Conservation (phyloP, 2,329 filamentous ascomycete genomes). For the Scytalidium lignicola region DNA sequence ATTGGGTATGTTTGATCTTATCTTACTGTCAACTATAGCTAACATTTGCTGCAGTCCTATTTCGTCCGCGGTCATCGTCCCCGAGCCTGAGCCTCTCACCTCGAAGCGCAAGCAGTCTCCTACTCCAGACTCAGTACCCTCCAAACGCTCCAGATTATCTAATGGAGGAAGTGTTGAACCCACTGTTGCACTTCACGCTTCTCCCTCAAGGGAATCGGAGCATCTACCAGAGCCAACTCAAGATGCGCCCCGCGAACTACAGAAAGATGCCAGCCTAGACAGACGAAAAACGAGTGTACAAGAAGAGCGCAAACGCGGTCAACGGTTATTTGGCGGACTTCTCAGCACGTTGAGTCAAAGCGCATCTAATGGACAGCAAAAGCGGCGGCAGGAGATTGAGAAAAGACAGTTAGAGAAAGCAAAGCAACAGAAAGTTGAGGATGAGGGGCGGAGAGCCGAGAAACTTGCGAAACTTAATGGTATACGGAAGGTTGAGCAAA, state of each 20-base stretch:
- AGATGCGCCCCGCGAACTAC: constrained; percentile 6
- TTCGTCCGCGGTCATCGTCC: constrained; percentile 30
- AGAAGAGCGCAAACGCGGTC: constrained; percentile 80
- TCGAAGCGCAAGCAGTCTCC: constrained; percentile 47
- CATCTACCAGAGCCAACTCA: constrained; percentile 7
- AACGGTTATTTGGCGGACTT: constrained; percentile 79
- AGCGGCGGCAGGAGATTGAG: constrained; percentile 74
- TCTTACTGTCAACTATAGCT: constrained; percentile 4
- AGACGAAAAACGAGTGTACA: constrained; percentile 43
- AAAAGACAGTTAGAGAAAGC: constrained; percentile 73
- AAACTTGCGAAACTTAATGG: constrained; percentile 57
- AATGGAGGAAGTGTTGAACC: constrained; percentile 14
- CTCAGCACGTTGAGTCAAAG: constrained; percentile 60
- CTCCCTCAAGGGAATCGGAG: constrained; percentile 16
- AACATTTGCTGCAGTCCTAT: constrained; percentile 22
- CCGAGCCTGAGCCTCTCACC: constrained; percentile 16
- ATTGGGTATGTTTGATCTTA: constrained; percentile 12
- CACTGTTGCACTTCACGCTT: constrained; percentile 22
- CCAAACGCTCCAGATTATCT: constrained; percentile 49
- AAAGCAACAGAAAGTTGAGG: constrained; percentile 66
- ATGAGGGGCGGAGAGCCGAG: constrained; percentile 61
- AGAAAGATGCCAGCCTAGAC: constrained; percentile 24
- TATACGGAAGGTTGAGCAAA: constrained; percentile 63
- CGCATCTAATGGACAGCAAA: constrained; percentile 56
- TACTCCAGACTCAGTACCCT: constrained; percentile 37